These are phyloP conservation scores for Trifolium repens DNA, from an alignment of 306 rosid species.

Conservation along the genomic window DNA sequence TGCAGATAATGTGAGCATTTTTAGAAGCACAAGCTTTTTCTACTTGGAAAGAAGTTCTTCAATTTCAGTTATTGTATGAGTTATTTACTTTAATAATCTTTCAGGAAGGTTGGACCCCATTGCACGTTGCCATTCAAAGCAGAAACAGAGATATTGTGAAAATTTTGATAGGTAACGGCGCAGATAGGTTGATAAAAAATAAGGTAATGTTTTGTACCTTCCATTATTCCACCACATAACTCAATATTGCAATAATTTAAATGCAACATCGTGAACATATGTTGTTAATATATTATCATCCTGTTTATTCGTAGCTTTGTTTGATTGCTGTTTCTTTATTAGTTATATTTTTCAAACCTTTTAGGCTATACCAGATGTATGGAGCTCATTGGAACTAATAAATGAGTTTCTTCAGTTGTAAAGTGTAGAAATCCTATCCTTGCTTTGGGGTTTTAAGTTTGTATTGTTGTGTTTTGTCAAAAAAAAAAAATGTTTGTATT, in stretches of 20 bases:
- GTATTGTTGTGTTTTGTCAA: not conserved
- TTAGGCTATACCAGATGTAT: slow-evolving; percentile 5
- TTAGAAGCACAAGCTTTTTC: slow-evolving; percentile 7
- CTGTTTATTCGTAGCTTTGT: slow-evolving; percentile 26
- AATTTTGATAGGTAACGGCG: slow-evolving; percentile 81
- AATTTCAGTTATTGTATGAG: not conserved
- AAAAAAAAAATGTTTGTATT: not conserved
- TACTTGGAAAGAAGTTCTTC: slow-evolving; percentile 6
- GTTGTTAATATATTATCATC: slow-evolving; percentile 5
- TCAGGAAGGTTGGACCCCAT: slow-evolving; percentile 97
- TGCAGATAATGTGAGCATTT: slow-evolving; percentile 72
- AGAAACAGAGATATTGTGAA: slow-evolving; percentile 84
- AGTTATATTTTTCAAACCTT: slow-evolving; percentile 16
- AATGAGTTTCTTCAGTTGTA: slow-evolving; percentile 15
- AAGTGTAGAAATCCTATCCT: slow-evolving; percentile 15
- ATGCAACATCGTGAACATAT: slow-evolving; percentile 2
- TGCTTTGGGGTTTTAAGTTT: slow-evolving; percentile 19
- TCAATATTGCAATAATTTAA: not conserved
- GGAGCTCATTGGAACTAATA: slow-evolving; percentile 2
- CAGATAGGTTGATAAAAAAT: slow-evolving; percentile 73
- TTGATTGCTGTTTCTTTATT: slow-evolving; percentile 21
- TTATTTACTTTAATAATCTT: slow-evolving; percentile 23
- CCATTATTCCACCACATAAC: not conserved
- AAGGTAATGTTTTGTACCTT: slow-evolving; percentile 60
- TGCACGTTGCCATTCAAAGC: slow-evolving; percentile 87